Evolutionary conservation across 148 eudicot species (phyloP), one percentile per base, ranked within the genome.

Genomic region (Nepenthes mirabilis): DNA sequence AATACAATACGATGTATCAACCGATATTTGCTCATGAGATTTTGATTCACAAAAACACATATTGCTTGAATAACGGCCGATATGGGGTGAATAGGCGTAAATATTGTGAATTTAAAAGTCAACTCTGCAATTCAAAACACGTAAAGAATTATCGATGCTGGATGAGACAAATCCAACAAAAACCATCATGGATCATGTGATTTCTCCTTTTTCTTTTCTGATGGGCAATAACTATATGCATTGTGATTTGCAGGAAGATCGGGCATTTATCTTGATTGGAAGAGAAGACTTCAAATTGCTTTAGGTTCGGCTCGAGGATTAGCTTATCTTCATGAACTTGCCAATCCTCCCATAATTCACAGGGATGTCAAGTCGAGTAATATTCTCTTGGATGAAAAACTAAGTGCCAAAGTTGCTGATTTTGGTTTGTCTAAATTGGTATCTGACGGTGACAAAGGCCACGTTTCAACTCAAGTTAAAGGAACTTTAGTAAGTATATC

Each of bases 391-490:
- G 96, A 93, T 71, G 91, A 83, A 47, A 75, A 83, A 83, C 96
- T 34, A 96, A 93, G 0, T 23, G 23, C 23, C 23, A 23, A 23
- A 23, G 23, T 23, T 23, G 23, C 23, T 23, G 23, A 23, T 68
- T 93, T 93, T 59, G 98, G 98, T 51, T 63, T 93, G 71, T 93
- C 91, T 52, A 93, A 93, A 80, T 72, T 83, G 61, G 85, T 88
- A 14, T 77, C 88, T 5, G 98, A 93, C 23, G 23, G 23, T 59
- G 59, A 63, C 9, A 91, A 79, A 58, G 89, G 79, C 50, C 95
- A 93, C 60, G 82, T 93, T 43, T 88, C 98, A n/a, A 93, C 98
- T 69, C 96, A 88, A 74, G 95, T 93, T 40, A 93, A 93, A 72
- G 98, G 98, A 68, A 93, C 98, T 9, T 56, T 93, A 83, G 98